Percentiles rank a stretch among this genome's conserved stretches.
These are phyloP conservation scores for Colletotrichum sp. DNA, from an alignment of 2,329 filamentous ascomycete species.

Conservation along the genomic window DNA sequence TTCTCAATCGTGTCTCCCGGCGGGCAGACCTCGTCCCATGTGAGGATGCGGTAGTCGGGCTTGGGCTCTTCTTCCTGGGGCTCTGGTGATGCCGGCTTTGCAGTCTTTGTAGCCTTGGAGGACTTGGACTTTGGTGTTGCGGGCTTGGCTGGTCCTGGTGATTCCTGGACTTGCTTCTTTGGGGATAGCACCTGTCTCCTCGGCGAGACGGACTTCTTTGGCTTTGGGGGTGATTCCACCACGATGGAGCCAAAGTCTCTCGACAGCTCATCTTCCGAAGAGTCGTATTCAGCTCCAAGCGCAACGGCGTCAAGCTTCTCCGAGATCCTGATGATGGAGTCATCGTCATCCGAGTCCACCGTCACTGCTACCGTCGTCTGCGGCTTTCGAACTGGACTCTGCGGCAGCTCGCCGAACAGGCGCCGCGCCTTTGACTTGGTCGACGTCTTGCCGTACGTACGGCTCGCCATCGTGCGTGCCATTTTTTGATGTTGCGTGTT, in stretches of 20 bases:
- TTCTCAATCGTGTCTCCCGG: constrained; percentile 59
- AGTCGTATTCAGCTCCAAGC: constrained; percentile 25
- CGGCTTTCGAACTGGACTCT: constrained; percentile 47
- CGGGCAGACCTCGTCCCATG: constrained; percentile 63
- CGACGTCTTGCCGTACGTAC: constrained; percentile 56
- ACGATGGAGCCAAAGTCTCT: constrained; percentile 1
- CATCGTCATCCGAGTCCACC: constrained; percentile 7
- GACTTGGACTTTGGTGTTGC: not conserved
- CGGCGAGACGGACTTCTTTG: not conserved
- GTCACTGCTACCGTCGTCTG: not conserved
- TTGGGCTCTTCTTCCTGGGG: constrained; percentile 8
- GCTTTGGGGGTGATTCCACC: not conserved
- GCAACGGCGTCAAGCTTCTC: constrained; percentile 35
- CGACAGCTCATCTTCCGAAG: constrained; percentile 16
- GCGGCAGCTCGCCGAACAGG: constrained; percentile 56
- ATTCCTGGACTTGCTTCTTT: not conserved
- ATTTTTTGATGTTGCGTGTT: constrained; percentile 35
- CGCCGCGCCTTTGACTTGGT: constrained; percentile 51
- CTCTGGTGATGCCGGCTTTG: not conserved
- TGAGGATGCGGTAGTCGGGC: constrained; percentile 44
- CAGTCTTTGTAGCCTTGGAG: not conserved
- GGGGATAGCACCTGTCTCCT: not conserved
- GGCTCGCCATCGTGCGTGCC: constrained; percentile 45
- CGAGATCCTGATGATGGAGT: constrained; percentile 33
- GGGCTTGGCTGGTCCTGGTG: not conserved